Conservation (phyloP, 2,329 filamentous ascomycete species). For the Teratosphaeria epicoccoides region DNA sequence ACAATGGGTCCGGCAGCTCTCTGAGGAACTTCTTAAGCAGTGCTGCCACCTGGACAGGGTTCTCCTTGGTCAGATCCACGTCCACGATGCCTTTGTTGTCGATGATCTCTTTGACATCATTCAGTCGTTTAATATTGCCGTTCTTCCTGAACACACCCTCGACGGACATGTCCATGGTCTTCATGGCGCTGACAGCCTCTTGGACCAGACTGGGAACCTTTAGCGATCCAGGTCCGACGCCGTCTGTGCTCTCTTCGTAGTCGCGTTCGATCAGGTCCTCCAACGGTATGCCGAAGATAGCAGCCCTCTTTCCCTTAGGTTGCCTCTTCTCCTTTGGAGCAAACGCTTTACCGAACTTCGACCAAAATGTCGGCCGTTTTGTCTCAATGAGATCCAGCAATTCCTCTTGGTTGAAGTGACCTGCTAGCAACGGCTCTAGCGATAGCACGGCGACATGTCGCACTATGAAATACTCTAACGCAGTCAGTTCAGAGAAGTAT, state of each 20-base stretch:
- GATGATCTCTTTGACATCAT: slow-evolving; percentile 74
- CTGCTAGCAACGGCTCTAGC: slow-evolving; percentile 85
- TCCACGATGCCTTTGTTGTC: slow-evolving; percentile 76
- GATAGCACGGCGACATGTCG: slow-evolving; percentile 88
- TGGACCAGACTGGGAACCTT: slow-evolving; percentile 3
- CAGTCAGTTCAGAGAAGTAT: slow-evolving; percentile 93
- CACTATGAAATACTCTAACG: slow-evolving; percentile 93
- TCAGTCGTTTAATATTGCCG: slow-evolving; percentile 90
- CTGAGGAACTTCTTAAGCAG: slow-evolving; percentile 90
- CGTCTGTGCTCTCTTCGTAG: slow-evolving; percentile 94
- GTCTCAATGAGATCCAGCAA: slow-evolving; percentile 86
- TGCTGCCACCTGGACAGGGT: slow-evolving; percentile 85
- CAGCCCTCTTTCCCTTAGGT: slow-evolving; percentile 77
- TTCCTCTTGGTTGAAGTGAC: slow-evolving; percentile 87
- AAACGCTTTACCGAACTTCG: slow-evolving; percentile 93
- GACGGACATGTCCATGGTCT: slow-evolving; percentile 97
- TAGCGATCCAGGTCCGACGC: slow-evolving; percentile 55
- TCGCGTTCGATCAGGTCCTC: slow-evolving; percentile 86
- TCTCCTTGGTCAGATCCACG: slow-evolving; percentile 77
- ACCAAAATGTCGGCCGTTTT: slow-evolving; percentile 91
- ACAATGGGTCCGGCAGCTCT: slow-evolving; percentile 83
- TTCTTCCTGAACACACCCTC: slow-evolving; percentile 99
- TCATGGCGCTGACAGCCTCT: slow-evolving; percentile 74
- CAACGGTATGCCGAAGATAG: slow-evolving; percentile 80
- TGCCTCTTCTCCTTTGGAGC: slow-evolving; percentile 47